Evolutionary conservation across 108 stramenopile genomes (phyloP).

Genomic region (Bacterosira constricta): DNA sequence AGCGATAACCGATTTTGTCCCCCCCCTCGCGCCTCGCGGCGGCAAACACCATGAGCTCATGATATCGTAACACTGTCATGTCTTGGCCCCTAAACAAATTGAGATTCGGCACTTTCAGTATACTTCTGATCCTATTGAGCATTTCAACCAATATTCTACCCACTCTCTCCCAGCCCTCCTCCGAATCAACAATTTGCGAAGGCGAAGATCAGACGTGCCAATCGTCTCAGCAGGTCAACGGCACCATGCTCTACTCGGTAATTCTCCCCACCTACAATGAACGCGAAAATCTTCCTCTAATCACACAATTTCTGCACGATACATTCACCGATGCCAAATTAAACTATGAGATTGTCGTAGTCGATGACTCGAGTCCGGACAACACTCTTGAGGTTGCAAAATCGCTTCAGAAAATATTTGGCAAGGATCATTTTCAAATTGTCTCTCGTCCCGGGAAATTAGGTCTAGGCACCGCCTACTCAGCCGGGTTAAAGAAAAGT

Average conservation of each 20-base stretch:
- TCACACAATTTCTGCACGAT: slow-evolving; percentile 87
- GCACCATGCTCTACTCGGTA: slow-evolving; percentile 84
- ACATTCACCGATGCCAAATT: slow-evolving; percentile 68
- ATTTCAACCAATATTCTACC: background rate
- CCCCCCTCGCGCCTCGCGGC: background rate
- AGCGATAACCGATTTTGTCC: background rate
- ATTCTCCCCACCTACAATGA: slow-evolving; percentile 99
- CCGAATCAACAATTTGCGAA: background rate
- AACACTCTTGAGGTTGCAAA: slow-evolving; percentile 92
- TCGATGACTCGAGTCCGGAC: slow-evolving; percentile 97
- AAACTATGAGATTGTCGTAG: slow-evolving; percentile 93
- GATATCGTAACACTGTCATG: background rate
- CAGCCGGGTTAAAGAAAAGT: slow-evolving; percentile 82
- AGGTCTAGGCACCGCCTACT: slow-evolving; percentile 96
- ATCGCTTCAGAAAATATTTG: slow-evolving; percentile 84
- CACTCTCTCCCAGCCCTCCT: background rate
- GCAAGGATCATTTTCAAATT: slow-evolving; percentile 76
- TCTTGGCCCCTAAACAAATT: background rate
- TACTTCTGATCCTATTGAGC: background rate
- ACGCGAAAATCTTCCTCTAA: slow-evolving; percentile 95
- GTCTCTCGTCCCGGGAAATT: slow-evolving; percentile 92
- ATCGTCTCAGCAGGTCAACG: background rate
- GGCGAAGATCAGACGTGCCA: background rate
- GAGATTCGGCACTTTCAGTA: background rate
- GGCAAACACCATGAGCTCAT: background rate